Percentiles rank a stretch among this genome's conserved stretches.
phyloP scores from a whole-genome alignment of 2,329 filamentous ascomycete species.

The Colletotrichum somersetense region DNA sequence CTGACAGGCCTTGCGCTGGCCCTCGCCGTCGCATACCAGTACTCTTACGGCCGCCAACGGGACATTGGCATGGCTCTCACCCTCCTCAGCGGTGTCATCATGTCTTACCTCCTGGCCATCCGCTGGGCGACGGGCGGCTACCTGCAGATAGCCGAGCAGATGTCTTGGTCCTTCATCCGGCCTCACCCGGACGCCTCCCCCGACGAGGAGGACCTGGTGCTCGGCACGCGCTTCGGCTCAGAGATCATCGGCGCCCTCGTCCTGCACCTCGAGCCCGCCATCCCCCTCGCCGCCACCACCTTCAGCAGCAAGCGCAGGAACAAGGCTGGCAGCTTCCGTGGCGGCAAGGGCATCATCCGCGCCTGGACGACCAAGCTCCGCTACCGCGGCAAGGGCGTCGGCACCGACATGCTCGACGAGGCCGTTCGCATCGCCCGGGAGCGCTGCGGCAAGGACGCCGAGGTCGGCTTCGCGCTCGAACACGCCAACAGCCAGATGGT shows the following conservation, averaged over 20 bases:
- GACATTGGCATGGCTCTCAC: constrained; percentile 69
- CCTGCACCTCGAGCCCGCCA: constrained; percentile 69
- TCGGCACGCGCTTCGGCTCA: constrained; percentile 76
- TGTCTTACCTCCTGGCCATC: constrained; percentile 72
- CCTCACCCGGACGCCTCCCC: constrained; percentile 47
- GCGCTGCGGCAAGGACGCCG: constrained; percentile 75
- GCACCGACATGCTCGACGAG: constrained; percentile 78
- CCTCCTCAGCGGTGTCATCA: constrained; percentile 71
- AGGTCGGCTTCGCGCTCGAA: constrained; percentile 78
- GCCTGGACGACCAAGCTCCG: constrained; percentile 83
- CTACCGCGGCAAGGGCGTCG: constrained; percentile 80
- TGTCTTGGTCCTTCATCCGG: constrained; percentile 74
- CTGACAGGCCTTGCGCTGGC: constrained; percentile 61
- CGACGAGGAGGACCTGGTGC: constrained; percentile 65
- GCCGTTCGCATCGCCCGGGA: constrained; percentile 77
- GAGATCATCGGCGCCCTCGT: constrained; percentile 80
- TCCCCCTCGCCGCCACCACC: constrained; percentile 40
- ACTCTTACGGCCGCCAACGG: constrained; percentile 58
- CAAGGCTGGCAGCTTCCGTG: constrained; percentile 58
- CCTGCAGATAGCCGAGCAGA: constrained; percentile 69
- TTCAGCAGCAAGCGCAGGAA: constrained; percentile 50
- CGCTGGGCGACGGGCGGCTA: constrained; percentile 73
- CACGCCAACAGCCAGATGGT: constrained; percentile 81
- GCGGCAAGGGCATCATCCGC: constrained; percentile 78
- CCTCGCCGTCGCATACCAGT: constrained; percentile 60